Percentiles rank a stretch among this genome's conserved stretches.
Evolutionary conservation across 768 basidiomycete genomes (phyloP).

Genomic region (Mycena filopes): DNA sequence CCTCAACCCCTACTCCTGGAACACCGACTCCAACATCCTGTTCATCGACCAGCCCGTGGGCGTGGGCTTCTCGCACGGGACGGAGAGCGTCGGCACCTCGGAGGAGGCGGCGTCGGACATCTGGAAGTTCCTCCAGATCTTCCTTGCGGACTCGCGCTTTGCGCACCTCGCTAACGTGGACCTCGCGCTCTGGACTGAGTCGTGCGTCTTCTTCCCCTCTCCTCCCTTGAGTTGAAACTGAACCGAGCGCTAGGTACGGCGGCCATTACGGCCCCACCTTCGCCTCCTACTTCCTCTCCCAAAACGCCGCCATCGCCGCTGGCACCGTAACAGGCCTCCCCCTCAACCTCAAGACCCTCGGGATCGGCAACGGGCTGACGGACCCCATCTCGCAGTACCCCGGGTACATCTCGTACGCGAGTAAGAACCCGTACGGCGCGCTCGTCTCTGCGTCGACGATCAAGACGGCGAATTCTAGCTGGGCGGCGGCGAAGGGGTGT

Average conservation of each 20-base stretch:
- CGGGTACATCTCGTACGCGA: slow-evolving; percentile 66
- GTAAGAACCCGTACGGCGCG: slow-evolving; percentile 63
- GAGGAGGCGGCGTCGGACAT: slow-evolving; percentile 64
- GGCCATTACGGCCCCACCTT: slow-evolving; percentile 79
- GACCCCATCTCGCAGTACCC: slow-evolving; percentile 65
- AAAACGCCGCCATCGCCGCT: slow-evolving; percentile 65
- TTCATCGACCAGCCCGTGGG: slow-evolving; percentile 75
- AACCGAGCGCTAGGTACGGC: slow-evolving; percentile 59
- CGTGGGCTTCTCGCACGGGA: slow-evolving; percentile 71
- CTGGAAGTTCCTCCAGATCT: slow-evolving; percentile 74
- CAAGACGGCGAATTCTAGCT: slow-evolving; percentile 53
- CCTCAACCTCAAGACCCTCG: slow-evolving; percentile 72
- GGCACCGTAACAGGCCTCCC: slow-evolving; percentile 56
- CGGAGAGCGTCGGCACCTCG: slow-evolving; percentile 59
- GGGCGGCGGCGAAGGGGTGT: slow-evolving; percentile 57
- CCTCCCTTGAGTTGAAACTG: not conserved
- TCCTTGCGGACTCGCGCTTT: slow-evolving; percentile 65
- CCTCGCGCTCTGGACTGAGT: slow-evolving; percentile 74
- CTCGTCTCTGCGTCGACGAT: slow-evolving; percentile 58
- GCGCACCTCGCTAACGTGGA: slow-evolving; percentile 54
- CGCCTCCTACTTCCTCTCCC: slow-evolving; percentile 69
- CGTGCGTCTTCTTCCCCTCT: slow-evolving; percentile 45
- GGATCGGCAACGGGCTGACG: slow-evolving; percentile 71
- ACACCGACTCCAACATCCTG: slow-evolving; percentile 65
- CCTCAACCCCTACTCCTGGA: slow-evolving; percentile 68